A percentile compares a stretch with the other conserved stretches of the same genome.
Evolutionary conservation across 208 protist species (phyloP).

Genomic region (Trypanosoma lewisi): DNA sequence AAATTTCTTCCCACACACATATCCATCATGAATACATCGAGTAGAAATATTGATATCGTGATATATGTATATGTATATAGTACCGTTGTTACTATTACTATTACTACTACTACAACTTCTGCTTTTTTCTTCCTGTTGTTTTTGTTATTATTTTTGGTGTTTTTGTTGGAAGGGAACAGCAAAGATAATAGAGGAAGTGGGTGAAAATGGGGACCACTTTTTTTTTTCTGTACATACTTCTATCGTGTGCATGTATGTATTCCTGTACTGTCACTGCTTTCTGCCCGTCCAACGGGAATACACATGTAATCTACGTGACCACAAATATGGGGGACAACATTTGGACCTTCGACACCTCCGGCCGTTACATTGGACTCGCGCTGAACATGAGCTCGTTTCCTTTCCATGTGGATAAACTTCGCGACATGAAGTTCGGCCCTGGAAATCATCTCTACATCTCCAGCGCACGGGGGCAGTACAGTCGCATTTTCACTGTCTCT

Average conservation of each 20-base stretch:
- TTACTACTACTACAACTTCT: not conserved
- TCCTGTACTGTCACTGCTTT: conserved; percentile 24
- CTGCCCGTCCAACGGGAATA: conserved; percentile 88
- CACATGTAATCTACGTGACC: conserved; percentile 80
- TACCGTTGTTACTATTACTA: not conserved
- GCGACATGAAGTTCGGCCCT: conserved; percentile 79
- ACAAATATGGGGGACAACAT: conserved; percentile 89
- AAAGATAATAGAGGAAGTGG: not conserved
- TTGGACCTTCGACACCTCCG: conserved; percentile 81
- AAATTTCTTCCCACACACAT: not conserved
- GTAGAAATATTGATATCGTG: no score
- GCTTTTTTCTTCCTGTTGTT: not conserved
- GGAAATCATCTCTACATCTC: conserved; percentile 79
- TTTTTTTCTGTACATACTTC: conserved; percentile 15
- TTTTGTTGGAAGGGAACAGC: no score
- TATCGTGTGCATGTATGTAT: conserved; percentile 17
- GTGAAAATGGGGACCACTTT: not conserved
- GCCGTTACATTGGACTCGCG: conserved; percentile 74
- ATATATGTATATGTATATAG: no score
- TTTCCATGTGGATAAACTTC: conserved; percentile 77
- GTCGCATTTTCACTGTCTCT: conserved; percentile 84
- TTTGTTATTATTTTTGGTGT: no score
- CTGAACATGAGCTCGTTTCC: conserved; percentile 71
- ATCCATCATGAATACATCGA: no score
- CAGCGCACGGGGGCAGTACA: conserved; percentile 78